Evolutionary conservation across 1,284 basidiomycete species (phyloP).

Genomic region (Irpex rosettiformis): DNA sequence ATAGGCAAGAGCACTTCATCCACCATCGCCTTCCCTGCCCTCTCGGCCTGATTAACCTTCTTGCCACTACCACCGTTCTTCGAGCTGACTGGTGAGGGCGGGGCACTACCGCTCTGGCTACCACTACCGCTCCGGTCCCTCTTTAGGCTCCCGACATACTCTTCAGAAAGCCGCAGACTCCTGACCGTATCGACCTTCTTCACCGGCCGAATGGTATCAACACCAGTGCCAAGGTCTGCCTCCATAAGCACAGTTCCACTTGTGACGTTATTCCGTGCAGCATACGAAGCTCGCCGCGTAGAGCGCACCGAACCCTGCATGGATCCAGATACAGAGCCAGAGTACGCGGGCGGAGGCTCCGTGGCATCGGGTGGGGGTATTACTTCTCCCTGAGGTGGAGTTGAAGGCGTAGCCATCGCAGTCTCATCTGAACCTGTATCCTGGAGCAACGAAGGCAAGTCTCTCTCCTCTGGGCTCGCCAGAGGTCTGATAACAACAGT

Average conservation of each 20-base stretch:
- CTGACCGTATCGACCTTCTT: slow-evolving; percentile 84
- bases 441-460: slow-evolving; percentile 39
- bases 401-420: slow-evolving; percentile 25
- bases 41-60: slow-evolving; percentile 29
- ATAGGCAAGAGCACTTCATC: slow-evolving; percentile 81
- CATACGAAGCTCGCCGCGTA: slow-evolving; percentile 59
- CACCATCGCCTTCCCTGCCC: slow-evolving; percentile 69
- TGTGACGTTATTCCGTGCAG: slow-evolving; percentile 59
- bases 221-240: slow-evolving; percentile 80
- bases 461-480: slow-evolving; percentile 34
- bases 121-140: slow-evolving; percentile 43
- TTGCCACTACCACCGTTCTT: neutral
- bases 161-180: slow-evolving; percentile 75
- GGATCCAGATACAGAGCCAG: slow-evolving; percentile 36
- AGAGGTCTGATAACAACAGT: slow-evolving; percentile 64
- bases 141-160: slow-evolving; percentile 73
- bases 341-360: slow-evolving; percentile 35
- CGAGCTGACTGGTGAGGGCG: slow-evolving; percentile 39
- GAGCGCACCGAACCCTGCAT: slow-evolving; percentile 32
- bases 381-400: slow-evolving; percentile 27
- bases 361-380: slow-evolving; percentile 20
- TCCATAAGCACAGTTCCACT: slow-evolving; percentile 77
- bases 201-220: slow-evolving; percentile 88
- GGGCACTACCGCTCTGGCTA: slow-evolving; percentile 17
- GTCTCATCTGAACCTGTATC: slow-evolving; percentile 36